phyloP scores from a whole-genome alignment of 169 alveolate species.

The Besnoitia besnoiti region DNA sequence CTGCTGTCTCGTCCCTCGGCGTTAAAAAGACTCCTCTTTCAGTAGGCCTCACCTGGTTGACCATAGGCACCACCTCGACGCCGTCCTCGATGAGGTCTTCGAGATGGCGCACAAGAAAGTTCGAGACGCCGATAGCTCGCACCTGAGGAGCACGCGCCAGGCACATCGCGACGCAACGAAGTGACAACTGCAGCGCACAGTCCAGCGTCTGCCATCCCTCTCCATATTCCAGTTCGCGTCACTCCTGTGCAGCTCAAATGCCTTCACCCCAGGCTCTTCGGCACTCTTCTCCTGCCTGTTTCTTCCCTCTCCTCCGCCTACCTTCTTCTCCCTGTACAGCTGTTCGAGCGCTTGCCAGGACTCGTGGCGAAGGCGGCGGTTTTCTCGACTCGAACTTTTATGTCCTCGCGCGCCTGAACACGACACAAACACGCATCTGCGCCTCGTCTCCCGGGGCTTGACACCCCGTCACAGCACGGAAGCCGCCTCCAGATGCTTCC shows the following conservation, averaged over 20 bases:
- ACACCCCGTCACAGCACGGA: neutral
- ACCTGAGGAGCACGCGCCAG: slow-evolving; percentile 1
- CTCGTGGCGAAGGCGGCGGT: slow-evolving; percentile 64
- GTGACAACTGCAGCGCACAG: neutral
- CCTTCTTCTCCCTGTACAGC: slow-evolving; percentile 63
- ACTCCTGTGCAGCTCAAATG: too few species aligned
- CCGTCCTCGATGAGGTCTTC: slow-evolving; percentile 64
- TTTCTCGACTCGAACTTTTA: slow-evolving; percentile 24
- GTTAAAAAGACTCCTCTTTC: neutral
- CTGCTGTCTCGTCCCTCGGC: too few species aligned
- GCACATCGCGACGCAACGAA: neutral
- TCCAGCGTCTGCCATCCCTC: neutral
- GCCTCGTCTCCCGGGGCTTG: neutral
- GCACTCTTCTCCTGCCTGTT: neutral
- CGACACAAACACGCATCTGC: neutral
- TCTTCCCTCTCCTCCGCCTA: neutral
- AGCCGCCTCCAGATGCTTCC: neutral
- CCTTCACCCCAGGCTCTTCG: neutral
- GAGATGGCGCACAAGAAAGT: slow-evolving; percentile 52
- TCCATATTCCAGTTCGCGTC: too few species aligned
- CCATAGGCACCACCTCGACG: slow-evolving; percentile 59
- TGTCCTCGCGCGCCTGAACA: slow-evolving; percentile 65
- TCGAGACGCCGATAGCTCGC: slow-evolving; percentile 71
- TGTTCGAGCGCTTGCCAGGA: slow-evolving; percentile 70
- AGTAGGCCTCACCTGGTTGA: slow-evolving; percentile 58